phyloP scores from a whole-genome alignment of 345 rosid genomes.

The Eucalyptus cloeziana region DNA sequence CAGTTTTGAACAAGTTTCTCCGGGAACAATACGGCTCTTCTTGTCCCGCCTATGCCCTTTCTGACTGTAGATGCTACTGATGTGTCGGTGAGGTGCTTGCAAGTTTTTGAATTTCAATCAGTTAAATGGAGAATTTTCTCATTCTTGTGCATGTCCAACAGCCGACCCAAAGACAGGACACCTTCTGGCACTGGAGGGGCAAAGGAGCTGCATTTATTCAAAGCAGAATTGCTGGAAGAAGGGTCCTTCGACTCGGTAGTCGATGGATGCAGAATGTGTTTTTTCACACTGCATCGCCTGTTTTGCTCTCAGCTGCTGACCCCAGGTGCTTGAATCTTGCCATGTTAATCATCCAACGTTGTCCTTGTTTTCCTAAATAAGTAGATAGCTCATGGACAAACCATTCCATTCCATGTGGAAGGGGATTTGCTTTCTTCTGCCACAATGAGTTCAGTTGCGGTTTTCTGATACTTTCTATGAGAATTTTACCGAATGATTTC shows the following conservation, averaged over 20 bases:
- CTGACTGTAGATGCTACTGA: not conserved
- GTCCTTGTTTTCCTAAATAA: not conserved
- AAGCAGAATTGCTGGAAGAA: slow-evolving; percentile 13
- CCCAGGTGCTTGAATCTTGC: slow-evolving; percentile 1
- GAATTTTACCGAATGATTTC: not conserved
- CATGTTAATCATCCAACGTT: not conserved
- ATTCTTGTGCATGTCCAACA: not conserved
- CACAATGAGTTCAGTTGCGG: not conserved
- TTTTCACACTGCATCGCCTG: slow-evolving; percentile 26
- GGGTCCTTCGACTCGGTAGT: slow-evolving; percentile 15
- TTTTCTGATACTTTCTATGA: not conserved
- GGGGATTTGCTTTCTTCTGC: not conserved
- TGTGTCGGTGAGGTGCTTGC: not conserved
- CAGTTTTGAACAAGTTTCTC: not conserved
- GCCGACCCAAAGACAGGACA: slow-evolving; percentile 23
- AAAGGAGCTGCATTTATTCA: slow-evolving; percentile 13
- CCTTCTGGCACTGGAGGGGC: slow-evolving; percentile 27
- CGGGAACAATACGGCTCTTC: not conserved
- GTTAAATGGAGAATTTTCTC: not conserved
- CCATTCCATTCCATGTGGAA: not conserved
- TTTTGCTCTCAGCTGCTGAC: not conserved
- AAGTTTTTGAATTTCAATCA: not conserved
- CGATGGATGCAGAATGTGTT: slow-evolving; percentile 18
- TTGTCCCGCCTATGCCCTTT: not conserved
- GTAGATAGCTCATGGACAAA: not conserved